Base-by-base conservation (phyloP, 495 filamentous ascomycete species). In the Letharia lupina region DNA sequence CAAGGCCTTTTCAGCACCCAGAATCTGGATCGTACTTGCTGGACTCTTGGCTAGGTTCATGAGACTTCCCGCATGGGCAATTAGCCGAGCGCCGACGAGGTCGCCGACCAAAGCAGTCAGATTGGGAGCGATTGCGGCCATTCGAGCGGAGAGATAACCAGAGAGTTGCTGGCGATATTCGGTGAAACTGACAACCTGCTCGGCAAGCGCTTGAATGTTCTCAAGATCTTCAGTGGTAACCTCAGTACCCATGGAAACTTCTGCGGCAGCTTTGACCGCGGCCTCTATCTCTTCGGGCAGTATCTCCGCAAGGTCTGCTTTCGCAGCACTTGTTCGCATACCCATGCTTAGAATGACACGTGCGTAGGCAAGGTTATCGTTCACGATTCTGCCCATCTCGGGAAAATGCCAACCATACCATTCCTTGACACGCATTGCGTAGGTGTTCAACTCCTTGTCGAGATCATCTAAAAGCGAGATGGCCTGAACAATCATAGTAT, bases 391-490 rank as follows among this genome's bases (percentile, higher is more conserved):
- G 67, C 89, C 92, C 83, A 99, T 83, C 79, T 99, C 94, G 33
- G 94, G 94, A 81, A 98, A 99, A 79, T 98, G 95, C 94, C 94
- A 99, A 65, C 94, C 94, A 72, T 99, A 99, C 94, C 94, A 99
- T 77, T 99, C 94, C 86, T 96, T 97, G 61, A 97, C 92, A 73
- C 94, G 83, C 94, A 99, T 99, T 70, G 94, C 95, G 72, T 96
- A 97, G 69, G 87, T 93, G 79, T 99, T 99, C 60, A 99, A 80
- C 76, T 99, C 95, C 82, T 99, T 99, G 81, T 99, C 94, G 50
- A 98, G 79, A 70, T 98, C 94, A 75, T 99, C 94, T 33, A 99
- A 82, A 58, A 96, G 86, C 37, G 87, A 87, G 71, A 98, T 96
- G 64, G 94, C 91, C 78, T 98, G 94, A 48, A 99, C 91, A 70